phyloP scores from a whole-genome alignment of 2,329 filamentous ascomycete genomes.

The Pseudocercospora macadamiae region DNA sequence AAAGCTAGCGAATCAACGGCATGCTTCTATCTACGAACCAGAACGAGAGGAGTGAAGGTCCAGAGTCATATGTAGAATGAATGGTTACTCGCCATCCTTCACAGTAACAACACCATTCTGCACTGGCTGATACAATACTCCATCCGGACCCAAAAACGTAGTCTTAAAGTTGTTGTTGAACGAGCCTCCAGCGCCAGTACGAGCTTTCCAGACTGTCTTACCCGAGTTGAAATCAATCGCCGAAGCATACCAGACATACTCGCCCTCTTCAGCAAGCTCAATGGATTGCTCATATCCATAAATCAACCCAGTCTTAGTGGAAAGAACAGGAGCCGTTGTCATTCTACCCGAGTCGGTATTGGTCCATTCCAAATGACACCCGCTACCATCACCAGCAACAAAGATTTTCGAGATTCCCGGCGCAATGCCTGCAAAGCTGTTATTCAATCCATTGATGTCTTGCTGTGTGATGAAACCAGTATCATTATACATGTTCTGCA shows the following conservation, averaged over 20 bases:
- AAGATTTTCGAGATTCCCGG: neutral
- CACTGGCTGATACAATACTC: neutral
- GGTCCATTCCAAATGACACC: neutral
- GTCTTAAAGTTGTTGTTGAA: neutral
- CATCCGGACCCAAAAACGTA: neutral
- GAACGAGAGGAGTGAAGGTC: no score
- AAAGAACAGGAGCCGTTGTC: neutral
- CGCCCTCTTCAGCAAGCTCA: neutral
- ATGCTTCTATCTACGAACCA: no score
- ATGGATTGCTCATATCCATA: neutral
- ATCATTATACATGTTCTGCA: neutral
- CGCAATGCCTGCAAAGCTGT: neutral
- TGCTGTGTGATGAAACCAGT: neutral
- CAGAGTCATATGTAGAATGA: no score
- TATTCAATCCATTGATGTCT: neutral
- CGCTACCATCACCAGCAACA: neutral
- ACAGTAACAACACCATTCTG: neutral
- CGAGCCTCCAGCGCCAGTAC: neutral
- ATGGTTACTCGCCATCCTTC: neutral
- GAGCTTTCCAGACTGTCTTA: neutral
- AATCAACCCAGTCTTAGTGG: neutral
- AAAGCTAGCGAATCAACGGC: no score
- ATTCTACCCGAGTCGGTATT: neutral
- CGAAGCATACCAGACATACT: conserved; percentile 2
- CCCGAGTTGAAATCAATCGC: neutral